Base-by-base conservation (phyloP, 768 basidiomycete genomes). In the Galerina sulciceps region DNA sequence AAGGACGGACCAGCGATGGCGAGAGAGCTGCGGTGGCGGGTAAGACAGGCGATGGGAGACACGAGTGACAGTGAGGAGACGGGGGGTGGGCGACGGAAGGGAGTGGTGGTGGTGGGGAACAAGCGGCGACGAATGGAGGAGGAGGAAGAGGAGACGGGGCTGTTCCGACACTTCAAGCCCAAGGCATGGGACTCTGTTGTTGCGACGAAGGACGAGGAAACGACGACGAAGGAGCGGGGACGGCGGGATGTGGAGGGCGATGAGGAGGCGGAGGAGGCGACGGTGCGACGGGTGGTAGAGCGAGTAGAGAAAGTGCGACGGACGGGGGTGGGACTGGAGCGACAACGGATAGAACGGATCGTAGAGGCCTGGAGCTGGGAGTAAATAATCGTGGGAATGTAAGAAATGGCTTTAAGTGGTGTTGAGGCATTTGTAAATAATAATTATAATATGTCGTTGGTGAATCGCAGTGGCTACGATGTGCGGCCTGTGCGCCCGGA, bases 21-120 rank as follows among this genome's bases (percentile, higher is more conserved):
- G 15, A 79, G 93, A 62, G 95, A 97, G 69, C 74, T 97, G 43
- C 80, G 90, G 43, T 97, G 95, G 95, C 82, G 95, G 48, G 81
- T 88, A 26, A 83, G 84, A 55, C 73, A 85, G 43, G 85, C 85
- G 4, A 73, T 79, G 6, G 89, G 90, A 26, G 76, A 84, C 58
- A 69, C 76, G 14, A 91, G 89, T 65, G 90, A 91, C 51, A 89
- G 89, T 53, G 91, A 93, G 54, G 76, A 76, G 61, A 58, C 69
- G 58, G 68, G 64, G 61, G 42, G 43, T 20, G 62, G 56, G 34
- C 43, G 53, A 65, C 53, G 69, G 69, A 53, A 73, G 69, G 41
- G 55, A 41, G 67, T 65, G 44, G 37, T 49, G 18, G 40, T 60
- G 38, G 71, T 72, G 52, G 76, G 77, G 1, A 65, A 67, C 36